These are phyloP conservation scores for Rhodotorula sp. DNA, from an alignment of 1,284 basidiomycete genomes.

Conservation along the genomic window DNA sequence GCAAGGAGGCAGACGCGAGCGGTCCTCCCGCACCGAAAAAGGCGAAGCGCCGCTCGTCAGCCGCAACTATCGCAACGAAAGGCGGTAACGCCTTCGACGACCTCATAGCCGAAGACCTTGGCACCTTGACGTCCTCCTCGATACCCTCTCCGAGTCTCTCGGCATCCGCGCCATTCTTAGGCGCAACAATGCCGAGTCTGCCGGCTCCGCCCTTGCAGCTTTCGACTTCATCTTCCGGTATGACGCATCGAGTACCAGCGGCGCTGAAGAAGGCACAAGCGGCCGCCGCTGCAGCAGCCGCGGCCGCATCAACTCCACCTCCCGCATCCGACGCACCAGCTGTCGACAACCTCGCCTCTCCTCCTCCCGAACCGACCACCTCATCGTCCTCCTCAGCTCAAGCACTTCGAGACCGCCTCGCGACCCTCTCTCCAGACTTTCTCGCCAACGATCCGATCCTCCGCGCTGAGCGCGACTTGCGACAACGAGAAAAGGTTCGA, in stretches of 20 bases:
- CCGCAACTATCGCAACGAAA: not conserved
- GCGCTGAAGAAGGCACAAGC: not conserved
- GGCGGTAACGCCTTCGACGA: slow-evolving; percentile 24
- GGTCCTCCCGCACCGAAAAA: not conserved
- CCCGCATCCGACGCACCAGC: not conserved
- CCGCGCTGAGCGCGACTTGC: not conserved
- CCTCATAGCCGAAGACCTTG: slow-evolving; percentile 18
- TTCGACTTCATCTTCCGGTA: not conserved
- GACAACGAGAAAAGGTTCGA: not conserved
- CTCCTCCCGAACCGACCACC: not conserved
- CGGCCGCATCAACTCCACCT: slow-evolving; percentile 1
- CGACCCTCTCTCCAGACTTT: not conserved
- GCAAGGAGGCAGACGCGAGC: not conserved
- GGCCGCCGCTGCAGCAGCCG: not conserved
- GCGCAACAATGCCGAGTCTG: too few species aligned
- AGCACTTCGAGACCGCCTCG: slow-evolving; percentile 1
- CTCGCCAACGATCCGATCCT: not conserved
- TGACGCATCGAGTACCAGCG: not conserved
- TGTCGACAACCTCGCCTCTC: slow-evolving; percentile 3
- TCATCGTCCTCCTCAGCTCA: not conserved
- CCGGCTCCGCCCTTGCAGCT: not conserved
- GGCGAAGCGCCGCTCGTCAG: not conserved
- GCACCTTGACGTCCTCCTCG: not conserved
- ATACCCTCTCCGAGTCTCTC: not conserved
- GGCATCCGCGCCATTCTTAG: too few species aligned